Evolutionary conservation across 495 filamentous ascomycete species (phyloP).

Genomic region (Pyrenula massariospora): DNA sequence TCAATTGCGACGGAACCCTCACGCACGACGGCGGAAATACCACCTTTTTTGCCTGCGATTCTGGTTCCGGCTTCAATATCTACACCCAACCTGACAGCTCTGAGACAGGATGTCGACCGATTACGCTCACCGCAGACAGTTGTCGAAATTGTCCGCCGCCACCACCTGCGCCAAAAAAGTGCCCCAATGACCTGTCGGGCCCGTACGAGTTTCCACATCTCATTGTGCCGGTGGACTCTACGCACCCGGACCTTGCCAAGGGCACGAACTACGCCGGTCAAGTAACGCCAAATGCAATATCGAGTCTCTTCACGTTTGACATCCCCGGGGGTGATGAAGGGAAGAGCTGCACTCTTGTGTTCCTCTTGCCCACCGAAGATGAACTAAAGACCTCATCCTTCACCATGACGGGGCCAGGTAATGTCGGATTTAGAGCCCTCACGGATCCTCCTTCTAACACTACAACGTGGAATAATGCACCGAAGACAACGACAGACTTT

Average conservation of each 20-base stretch:
- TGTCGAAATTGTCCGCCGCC: constrained; percentile 15
- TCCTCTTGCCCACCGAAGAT: constrained; percentile 46
- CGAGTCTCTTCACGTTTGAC: constrained; percentile 60
- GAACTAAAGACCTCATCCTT: constrained; percentile 44
- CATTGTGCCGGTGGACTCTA: constrained; percentile 51
- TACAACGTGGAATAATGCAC: constrained; percentile 40
- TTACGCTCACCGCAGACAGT: constrained; percentile 35
- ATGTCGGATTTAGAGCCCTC: constrained; percentile 39
- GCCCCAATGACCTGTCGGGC: neutral
- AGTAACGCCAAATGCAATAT: constrained; percentile 35
- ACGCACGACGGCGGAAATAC: constrained; percentile 25
- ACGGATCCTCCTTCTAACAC: constrained; percentile 16
- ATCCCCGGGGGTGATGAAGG: constrained; percentile 38
- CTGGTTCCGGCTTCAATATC: constrained; percentile 38
- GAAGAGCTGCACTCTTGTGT: constrained; percentile 52
- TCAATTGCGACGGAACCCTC: constrained; percentile 34
- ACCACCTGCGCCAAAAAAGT: neutral
- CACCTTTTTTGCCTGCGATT: constrained; percentile 42
- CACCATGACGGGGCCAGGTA: constrained; percentile 47
- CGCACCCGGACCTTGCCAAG: constrained; percentile 33
- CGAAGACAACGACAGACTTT: constrained; percentile 30
- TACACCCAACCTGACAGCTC: constrained; percentile 34
- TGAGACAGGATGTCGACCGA: constrained; percentile 30
- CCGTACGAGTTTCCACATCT: constrained; percentile 47
- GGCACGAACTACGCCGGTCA: constrained; percentile 45